Conservation (phyloP, 805 yeast genomes). For the Candida taoyuanica region DNA sequence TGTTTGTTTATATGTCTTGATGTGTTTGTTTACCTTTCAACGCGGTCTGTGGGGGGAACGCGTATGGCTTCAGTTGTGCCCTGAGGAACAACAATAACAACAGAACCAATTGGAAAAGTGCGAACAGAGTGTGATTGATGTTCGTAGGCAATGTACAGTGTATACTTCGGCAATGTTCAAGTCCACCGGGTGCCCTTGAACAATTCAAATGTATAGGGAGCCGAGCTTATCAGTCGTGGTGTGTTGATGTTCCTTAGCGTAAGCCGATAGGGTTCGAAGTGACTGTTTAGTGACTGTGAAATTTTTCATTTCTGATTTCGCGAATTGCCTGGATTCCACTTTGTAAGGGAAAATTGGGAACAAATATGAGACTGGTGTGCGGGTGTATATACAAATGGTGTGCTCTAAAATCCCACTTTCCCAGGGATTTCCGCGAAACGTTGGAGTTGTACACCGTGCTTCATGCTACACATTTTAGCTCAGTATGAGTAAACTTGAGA, state of each 20-base stretch:
- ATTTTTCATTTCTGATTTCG: conserved; percentile 18
- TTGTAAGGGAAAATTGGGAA: neutral
- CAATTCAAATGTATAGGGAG: neutral
- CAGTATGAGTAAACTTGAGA: conserved; percentile 1
- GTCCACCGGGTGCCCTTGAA: neutral
- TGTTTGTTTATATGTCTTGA: conserved; percentile 13
- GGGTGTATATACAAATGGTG: neutral
- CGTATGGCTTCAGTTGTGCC: neutral
- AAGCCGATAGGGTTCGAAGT: conserved; percentile 15
- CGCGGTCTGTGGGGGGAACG: conserved; percentile 3
- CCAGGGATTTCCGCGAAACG: conserved; percentile 9
- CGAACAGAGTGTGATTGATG: neutral
- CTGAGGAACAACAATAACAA: conserved; percentile 1
- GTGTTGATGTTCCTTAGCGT: conserved; percentile 20
- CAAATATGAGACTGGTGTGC: neutral
- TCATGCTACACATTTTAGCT: neutral
- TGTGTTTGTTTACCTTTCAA: neutral
- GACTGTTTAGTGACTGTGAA: conserved; percentile 32
- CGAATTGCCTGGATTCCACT: conserved; percentile 1
- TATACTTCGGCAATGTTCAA: too few species aligned
- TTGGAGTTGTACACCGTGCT: conserved; percentile 6
- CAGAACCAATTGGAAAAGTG: neutral
- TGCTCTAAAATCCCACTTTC: neutral
- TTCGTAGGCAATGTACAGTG: too few species aligned
- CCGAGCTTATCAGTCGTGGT: conserved; percentile 12